These are phyloP conservation scores for Hypoxylon fragiforme DNA, from an alignment of 495 filamentous ascomycete genomes.

Conservation along the genomic window DNA sequence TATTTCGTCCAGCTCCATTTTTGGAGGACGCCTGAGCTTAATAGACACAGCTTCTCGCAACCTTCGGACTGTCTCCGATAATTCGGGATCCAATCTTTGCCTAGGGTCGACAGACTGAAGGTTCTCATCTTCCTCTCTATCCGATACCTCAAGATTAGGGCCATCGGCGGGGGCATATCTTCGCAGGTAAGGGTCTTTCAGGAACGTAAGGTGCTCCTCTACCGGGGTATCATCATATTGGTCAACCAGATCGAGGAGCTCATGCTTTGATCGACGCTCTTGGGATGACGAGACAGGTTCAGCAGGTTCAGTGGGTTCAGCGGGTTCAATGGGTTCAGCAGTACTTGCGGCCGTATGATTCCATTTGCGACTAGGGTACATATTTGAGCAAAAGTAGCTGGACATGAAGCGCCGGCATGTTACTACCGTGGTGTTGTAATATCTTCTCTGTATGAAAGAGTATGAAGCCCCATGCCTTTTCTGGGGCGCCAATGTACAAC, in stretches of 20 bases:
- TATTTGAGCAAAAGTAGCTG: conserved; percentile 18
- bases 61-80: conserved; percentile 34
- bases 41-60: conserved; percentile 39
- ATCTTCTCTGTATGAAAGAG: conserved; percentile 2
- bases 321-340: not conserved
- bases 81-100: conserved; percentile 29
- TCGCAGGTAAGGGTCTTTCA: conserved; percentile 52
- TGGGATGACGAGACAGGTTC: conserved; percentile 1
- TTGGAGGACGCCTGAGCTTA: conserved; percentile 38
- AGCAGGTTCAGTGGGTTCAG: not conserved
- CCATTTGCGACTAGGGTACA: conserved; percentile 19
- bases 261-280: conserved; percentile 33
- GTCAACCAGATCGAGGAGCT: conserved; percentile 54
- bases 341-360: conserved; percentile 15
- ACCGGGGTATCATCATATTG: conserved; percentile 48
- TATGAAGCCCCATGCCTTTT: conserved; percentile 7
- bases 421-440: conserved; percentile 25
- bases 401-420: conserved; percentile 10
- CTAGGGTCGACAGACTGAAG: conserved; percentile 45
- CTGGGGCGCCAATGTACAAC: not conserved
- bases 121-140: conserved; percentile 47
- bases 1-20: conserved; percentile 42
- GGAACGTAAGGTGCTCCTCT: conserved; percentile 50
- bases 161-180: conserved; percentile 49
- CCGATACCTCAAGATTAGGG: conserved; percentile 48